Conservation (phyloP, 768 basidiomycete species). For the Suillus bovinus region DNA sequence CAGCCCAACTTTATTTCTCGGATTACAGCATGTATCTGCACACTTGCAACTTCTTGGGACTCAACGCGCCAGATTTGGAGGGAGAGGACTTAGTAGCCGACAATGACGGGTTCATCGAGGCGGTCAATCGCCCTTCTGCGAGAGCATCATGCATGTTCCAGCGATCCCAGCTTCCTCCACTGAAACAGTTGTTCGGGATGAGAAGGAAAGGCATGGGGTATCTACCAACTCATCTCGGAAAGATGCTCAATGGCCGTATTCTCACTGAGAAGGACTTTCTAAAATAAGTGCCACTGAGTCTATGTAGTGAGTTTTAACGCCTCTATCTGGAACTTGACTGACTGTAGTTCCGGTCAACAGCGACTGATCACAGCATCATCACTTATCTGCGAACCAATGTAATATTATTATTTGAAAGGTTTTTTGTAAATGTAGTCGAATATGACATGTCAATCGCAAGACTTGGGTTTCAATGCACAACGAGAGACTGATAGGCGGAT, state of each 20-base stretch:
- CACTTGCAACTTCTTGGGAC: conserved; percentile 29
- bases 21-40: conserved; percentile 28
- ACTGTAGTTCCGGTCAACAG: neutral
- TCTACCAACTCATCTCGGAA: conserved; percentile 42
- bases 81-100: conserved; percentile 11
- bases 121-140: conserved; percentile 15
- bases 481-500: neutral
- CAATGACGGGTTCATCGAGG: conserved; percentile 25
- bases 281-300: neutral
- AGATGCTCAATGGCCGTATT: conserved; percentile 32
- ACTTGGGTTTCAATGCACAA: neutral
- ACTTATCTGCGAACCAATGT: too few species aligned
- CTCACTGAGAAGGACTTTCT: conserved; percentile 29
- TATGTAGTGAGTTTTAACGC: neutral
- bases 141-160: conserved; percentile 6
- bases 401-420: neutral
- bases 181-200: conserved; percentile 35
- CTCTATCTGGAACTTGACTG: neutral
- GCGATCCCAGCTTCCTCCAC: conserved; percentile 16
- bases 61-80: conserved; percentile 21
- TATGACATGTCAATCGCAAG: neutral
- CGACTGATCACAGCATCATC: neutral
- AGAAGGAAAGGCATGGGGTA: conserved; percentile 42
- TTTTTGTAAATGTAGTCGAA: neutral
- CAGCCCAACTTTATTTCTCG: conserved; percentile 34